These are phyloP conservation scores for Erythrobasidium yunnanense DNA, from an alignment of 768 basidiomycete species.

Conservation along the genomic window DNA sequence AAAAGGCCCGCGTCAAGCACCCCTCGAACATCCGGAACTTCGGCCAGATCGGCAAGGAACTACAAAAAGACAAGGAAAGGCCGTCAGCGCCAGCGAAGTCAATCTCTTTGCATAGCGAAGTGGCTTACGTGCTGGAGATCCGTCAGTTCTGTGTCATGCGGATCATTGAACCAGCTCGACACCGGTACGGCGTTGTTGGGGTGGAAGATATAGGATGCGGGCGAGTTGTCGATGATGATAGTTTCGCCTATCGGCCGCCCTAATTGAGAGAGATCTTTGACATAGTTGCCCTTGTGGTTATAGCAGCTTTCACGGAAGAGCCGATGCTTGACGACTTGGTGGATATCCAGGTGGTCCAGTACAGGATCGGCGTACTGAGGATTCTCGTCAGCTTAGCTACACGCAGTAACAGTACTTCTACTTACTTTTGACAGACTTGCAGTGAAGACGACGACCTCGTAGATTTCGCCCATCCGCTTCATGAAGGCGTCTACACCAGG, in stretches of 20 bases:
- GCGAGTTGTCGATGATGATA: constrained; percentile 97
- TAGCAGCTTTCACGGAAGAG: constrained; percentile 97
- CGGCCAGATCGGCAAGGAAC: constrained; percentile 70
- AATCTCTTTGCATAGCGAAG: too few species aligned
- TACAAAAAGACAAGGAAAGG: background rate
- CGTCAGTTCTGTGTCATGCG: constrained; percentile 30
- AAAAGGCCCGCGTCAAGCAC: constrained; percentile 58
- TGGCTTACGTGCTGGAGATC: constrained; percentile 18
- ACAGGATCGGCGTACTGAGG: constrained; percentile 96
- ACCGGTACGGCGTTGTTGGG: constrained; percentile 98
- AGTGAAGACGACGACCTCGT: constrained; percentile 95
- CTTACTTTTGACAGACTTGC: constrained; percentile 90
- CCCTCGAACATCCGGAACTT: constrained; percentile 80
- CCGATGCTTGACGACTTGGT: constrained; percentile 83
- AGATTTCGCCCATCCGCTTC: constrained; percentile 96
- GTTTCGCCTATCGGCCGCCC: constrained; percentile 86
- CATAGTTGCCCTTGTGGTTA: constrained; percentile 97
- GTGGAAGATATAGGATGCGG: constrained; percentile 98
- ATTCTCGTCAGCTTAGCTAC: constrained; percentile 22
- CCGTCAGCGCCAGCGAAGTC: too few species aligned
- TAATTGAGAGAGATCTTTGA: constrained; percentile 97
- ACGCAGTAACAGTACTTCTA: constrained; percentile 25
- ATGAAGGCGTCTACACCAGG: constrained; percentile 93
- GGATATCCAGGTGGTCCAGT: constrained; percentile 85
- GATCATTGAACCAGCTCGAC: constrained; percentile 89